phyloP scores from a whole-genome alignment of 164 flowering plant genomes.

The Aristolochia fimbriata region DNA sequence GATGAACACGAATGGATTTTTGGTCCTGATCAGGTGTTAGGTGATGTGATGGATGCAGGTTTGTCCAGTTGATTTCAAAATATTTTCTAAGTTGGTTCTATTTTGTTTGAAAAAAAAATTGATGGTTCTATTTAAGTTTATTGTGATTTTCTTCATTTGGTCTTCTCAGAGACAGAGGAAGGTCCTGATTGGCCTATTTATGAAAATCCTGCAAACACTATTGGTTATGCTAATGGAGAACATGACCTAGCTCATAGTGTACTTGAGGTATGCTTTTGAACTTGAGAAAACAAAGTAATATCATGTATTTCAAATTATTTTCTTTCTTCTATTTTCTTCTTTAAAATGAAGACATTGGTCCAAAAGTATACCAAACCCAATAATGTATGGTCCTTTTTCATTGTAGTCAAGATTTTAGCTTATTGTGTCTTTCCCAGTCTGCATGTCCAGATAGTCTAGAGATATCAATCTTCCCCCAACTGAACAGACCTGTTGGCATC shows the following conservation, averaged over 20 bases:
- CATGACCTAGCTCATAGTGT: conserved; percentile 56
- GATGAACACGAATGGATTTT: conserved; percentile 75
- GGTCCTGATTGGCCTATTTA: conserved; percentile 41
- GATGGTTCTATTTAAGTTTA: neutral
- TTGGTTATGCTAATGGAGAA: conserved; percentile 76
- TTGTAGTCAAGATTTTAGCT: neutral
- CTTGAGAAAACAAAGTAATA: neutral
- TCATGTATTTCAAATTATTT: neutral
- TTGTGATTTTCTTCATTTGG: neutral
- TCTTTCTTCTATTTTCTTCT: neutral
- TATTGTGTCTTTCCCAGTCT: too few relatives aligned
- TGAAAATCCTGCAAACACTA: conserved; percentile 35
- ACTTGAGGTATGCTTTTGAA: conserved; percentile 49
- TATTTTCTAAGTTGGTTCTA: neutral
- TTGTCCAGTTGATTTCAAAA: neutral
- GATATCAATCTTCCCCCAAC: too few relatives aligned
- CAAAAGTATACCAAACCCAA: neutral
- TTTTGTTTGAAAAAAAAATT: neutral
- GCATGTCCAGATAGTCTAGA: too few relatives aligned
- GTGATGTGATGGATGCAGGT: conserved; percentile 25
- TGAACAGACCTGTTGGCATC: too few relatives aligned
- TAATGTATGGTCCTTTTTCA: neutral
- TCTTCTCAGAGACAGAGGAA: conserved; percentile 28
- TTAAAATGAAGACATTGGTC: neutral
- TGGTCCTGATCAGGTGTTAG: conserved; percentile 60